Evolutionary conservation across 169 alveolate species (phyloP).

Genomic region (Perkinsus olseni): DNA sequence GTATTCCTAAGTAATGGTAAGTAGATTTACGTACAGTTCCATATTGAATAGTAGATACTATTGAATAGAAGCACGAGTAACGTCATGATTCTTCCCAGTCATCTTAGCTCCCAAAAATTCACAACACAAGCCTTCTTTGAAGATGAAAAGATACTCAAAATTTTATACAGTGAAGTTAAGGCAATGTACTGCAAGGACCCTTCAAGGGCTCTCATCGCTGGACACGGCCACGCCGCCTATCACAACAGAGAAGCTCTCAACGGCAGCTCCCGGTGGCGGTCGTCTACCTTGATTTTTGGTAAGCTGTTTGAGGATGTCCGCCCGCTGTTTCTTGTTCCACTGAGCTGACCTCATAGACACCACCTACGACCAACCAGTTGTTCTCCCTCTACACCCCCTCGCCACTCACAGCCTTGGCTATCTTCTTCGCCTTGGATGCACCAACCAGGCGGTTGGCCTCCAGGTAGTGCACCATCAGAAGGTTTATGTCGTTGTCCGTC

Average conservation of each 20-base stretch:
- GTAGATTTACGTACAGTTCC: no score
- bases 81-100: no score
- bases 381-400: background rate
- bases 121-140: background rate
- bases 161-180: background rate
- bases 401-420: background rate
- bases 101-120: no score
- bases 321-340: background rate
- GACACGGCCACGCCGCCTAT: background rate
- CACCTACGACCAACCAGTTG: background rate
- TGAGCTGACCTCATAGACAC: background rate
- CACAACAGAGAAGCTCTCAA: background rate
- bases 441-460: background rate
- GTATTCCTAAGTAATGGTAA: no score
- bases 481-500: background rate
- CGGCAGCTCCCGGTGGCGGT: background rate
- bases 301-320: background rate
- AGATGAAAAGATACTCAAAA: background rate
- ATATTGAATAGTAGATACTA: no score
- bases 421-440: background rate
- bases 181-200: background rate
- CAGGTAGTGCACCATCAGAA: background rate
- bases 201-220: background rate
- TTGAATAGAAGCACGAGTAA: no score
- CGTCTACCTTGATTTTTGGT: background rate